Conservation (phyloP, 2,329 filamentous ascomycete genomes). For the Myriosclerotinia scirpicola region DNA sequence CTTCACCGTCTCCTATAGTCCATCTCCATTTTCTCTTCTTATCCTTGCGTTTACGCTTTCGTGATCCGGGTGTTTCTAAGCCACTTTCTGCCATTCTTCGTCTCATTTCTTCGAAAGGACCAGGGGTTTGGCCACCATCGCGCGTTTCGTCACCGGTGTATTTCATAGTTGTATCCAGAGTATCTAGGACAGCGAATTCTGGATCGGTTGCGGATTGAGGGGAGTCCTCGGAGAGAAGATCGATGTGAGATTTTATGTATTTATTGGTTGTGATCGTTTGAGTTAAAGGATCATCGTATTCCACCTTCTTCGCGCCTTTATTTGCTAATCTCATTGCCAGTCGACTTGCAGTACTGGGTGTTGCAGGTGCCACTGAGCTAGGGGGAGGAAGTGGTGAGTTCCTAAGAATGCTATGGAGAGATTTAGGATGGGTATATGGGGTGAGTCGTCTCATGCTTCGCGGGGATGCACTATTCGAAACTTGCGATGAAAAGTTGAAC, state of each 20-base stretch:
- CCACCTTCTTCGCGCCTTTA: slow-evolving; percentile 50
- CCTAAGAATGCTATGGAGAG: slow-evolving; percentile 63
- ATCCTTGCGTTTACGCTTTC: slow-evolving; percentile 56
- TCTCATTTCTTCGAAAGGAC: slow-evolving; percentile 63
- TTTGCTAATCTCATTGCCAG: slow-evolving; percentile 56
- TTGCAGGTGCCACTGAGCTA: slow-evolving; percentile 50
- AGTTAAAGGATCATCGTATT: slow-evolving; percentile 61
- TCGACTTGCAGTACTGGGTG: slow-evolving; percentile 54
- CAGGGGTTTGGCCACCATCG: slow-evolving; percentile 62
- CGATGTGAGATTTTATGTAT: slow-evolving; percentile 63
- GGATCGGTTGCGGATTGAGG: slow-evolving; percentile 35
- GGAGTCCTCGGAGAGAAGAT: slow-evolving; percentile 58
- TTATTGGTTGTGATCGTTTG: slow-evolving; percentile 63
- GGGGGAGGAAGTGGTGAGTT: slow-evolving; percentile 63
- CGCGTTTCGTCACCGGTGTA: slow-evolving; percentile 56
- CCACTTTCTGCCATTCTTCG: slow-evolving; percentile 52
- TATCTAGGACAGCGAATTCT: slow-evolving; percentile 42
- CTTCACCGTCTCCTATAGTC: slow-evolving; percentile 54
- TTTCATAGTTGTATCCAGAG: slow-evolving; percentile 52
- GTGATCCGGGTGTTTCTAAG: slow-evolving; percentile 36
- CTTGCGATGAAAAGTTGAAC: slow-evolving; percentile 37
- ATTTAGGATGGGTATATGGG: slow-evolving; percentile 59
- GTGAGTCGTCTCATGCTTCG: slow-evolving; percentile 43
- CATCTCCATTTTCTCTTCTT: slow-evolving; percentile 66
- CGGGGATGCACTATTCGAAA: slow-evolving; percentile 40